Evolutionary conservation across 768 basidiomycete species (phyloP).

Genomic region (Kwoniella sp.): DNA sequence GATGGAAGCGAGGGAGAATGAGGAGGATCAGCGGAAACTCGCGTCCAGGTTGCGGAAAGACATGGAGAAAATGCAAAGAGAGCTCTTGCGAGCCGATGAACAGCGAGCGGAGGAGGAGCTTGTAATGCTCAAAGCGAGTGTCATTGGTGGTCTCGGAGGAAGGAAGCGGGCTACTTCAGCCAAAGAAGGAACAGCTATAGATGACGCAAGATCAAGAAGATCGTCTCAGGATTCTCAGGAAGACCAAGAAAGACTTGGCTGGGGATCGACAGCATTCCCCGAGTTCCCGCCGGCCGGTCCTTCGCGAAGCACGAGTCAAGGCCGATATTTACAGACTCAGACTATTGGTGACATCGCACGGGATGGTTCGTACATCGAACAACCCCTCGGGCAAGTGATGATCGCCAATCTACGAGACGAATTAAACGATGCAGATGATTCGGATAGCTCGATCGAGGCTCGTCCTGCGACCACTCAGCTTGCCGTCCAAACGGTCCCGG

Average conservation of each 20-base stretch:
- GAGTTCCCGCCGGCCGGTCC: slow-evolving; percentile 18
- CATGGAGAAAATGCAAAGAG: slow-evolving; percentile 41
- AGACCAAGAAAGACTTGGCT: slow-evolving; percentile 15
- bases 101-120: slow-evolving; percentile 12
- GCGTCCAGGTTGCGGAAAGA: slow-evolving; percentile 37
- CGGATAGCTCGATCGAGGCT: background rate
- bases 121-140: slow-evolving; percentile 1
- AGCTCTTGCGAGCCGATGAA: slow-evolving; percentile 35
- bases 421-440: background rate
- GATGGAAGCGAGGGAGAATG: slow-evolving; percentile 37
- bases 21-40: slow-evolving; percentile 40
- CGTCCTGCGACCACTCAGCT: background rate
- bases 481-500: slow-evolving; percentile 5
- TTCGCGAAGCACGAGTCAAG: background rate
- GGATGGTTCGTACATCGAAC: background rate
- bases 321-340: background rate
- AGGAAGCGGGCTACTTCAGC: background rate
- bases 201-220: background rate
- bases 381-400: background rate
- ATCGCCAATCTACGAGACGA: background rate
- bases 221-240: background rate
- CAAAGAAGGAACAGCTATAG: background rate
- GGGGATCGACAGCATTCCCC: slow-evolving; percentile 32
- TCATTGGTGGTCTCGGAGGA: slow-evolving; percentile 4
- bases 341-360: background rate